Evolutionary conservation across 805 yeast species (phyloP), one percentile per base, ranked within the genome.

Genomic region (Kodamaea kaohsiungensis): DNA sequence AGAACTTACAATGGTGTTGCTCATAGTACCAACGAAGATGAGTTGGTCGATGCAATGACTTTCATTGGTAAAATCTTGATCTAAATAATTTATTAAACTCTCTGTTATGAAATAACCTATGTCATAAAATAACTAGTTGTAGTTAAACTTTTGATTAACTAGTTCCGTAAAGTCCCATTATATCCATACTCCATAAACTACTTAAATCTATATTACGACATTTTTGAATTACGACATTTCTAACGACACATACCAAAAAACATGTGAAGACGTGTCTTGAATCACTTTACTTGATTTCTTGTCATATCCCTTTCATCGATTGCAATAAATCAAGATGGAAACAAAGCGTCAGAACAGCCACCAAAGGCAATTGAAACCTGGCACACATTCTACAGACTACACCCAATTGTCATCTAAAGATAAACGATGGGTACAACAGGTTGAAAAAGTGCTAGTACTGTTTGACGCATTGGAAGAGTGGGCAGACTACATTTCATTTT

Each of bases 401-500:
- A 22, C 57, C 16, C 56, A 50, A 43, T 50, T 54, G 49, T 46
- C 53, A 1, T 50, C 56, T 12, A 49, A 49, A 16, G 92, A 88
- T 64, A 87, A 83, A 71, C 84, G 88, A 56, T 87, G 85, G 64
- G 73, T 77, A 17, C 76, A 82, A n/a, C 84, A 80, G 54, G 80
- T 93, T 10, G 93, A 88, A 51, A 82, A 86, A 59, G 89, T 95
- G 0, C 74, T 95, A 18, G 78, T 81, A 6, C 77, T 83, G 16
- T 93, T 93, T 73, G 97, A 90, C 51, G 73, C 88, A 1, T 87
- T 91, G 1, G 88, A 85, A 33, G 99, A 95, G 73, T 95, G 99
- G 99, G 98, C 99, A 12, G 99, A 95, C 67, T 91, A 93, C 67
- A 95, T 95, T 53, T 87, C 98, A 18, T 92, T 90, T 66, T 75